phyloP scores from a whole-genome alignment of 2,329 filamentous ascomycete genomes.

The Fusarium sp. region DNA sequence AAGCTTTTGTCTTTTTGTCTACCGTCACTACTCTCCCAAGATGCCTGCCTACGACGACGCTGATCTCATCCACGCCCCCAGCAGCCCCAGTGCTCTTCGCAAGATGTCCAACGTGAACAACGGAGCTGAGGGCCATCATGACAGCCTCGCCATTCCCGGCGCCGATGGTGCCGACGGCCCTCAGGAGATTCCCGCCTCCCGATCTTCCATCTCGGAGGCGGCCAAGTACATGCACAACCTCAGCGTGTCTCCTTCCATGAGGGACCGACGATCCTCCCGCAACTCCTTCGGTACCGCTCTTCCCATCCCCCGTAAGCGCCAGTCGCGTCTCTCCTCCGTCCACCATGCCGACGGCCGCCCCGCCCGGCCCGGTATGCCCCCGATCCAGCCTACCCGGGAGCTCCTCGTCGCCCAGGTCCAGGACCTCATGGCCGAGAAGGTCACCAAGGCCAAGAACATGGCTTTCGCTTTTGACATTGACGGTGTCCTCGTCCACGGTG shows the following conservation, averaged over 20 bases:
- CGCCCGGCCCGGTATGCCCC: conserved; percentile 69
- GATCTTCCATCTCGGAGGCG: conserved; percentile 78
- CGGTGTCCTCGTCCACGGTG: conserved; percentile 87
- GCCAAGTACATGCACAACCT: conserved; percentile 81
- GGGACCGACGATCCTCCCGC: conserved; percentile 76
- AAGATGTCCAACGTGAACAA: conserved; percentile 33
- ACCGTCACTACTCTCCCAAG: conserved; percentile 48
- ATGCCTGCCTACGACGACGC: conserved; percentile 75
- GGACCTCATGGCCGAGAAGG: conserved; percentile 76
- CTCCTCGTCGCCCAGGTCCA: conserved; percentile 80
- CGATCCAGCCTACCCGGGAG: conserved; percentile 74
- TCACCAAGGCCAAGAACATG: conserved; percentile 81
- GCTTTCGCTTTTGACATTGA: conserved; percentile 88
- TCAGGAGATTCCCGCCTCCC: conserved; percentile 79
- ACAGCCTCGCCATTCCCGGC: conserved; percentile 54
- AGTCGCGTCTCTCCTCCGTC: conserved; percentile 77
- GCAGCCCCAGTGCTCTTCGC: conserved; percentile 39
- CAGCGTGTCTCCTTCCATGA: conserved; percentile 77
- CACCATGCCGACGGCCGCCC: conserved; percentile 62
- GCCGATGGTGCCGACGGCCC: conserved; percentile 64
- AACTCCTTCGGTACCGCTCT: conserved; percentile 83
- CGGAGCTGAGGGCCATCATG: conserved; percentile 30
- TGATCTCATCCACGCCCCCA: conserved; percentile 60
- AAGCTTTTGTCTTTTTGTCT: conserved; percentile 7
- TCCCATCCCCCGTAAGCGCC: conserved; percentile 80